These are phyloP conservation scores for Cinnamomum chago DNA, from an alignment of 164 flowering plant species.

Conservation along the genomic window DNA sequence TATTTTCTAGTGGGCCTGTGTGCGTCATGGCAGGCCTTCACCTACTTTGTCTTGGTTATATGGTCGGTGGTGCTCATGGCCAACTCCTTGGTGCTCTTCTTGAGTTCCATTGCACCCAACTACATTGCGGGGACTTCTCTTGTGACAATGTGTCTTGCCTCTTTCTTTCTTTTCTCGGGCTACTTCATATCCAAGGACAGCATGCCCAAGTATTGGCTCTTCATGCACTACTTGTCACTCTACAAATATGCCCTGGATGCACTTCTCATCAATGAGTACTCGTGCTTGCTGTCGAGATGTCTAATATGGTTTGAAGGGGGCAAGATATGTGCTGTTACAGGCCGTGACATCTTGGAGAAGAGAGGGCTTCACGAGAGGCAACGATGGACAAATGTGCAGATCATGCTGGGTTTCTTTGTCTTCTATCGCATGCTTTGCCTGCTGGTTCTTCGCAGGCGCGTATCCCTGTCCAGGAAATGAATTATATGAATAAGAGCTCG, in stretches of 20 bases:
- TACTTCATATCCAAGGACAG: conserved; percentile 77
- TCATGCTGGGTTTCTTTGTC: conserved; percentile 75
- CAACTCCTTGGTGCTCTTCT: conserved; percentile 81
- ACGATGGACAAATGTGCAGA: conserved; percentile 72
- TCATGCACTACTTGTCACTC: conserved; percentile 86
- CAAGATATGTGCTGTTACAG: conserved; percentile 60
- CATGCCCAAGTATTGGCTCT: conserved; percentile 84
- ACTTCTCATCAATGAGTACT: conserved; percentile 82
- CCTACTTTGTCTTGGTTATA: conserved; percentile 70
- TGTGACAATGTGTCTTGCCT: conserved; percentile 60
- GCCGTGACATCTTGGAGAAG: conserved; percentile 63
- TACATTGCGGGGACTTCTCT: conserved; percentile 87
- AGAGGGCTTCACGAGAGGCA: conserved; percentile 68
- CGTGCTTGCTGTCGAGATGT: conserved; percentile 60
- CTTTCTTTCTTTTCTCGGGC: conserved; percentile 92
- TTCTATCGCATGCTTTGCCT: conserved; percentile 76
- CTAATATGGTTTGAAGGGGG: conserved; percentile 62
- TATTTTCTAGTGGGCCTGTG: conserved; percentile 92
- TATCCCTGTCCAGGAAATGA: conserved; percentile 64
- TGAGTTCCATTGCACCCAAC: conserved; percentile 84
- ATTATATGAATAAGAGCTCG: too few species aligned
- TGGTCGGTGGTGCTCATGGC: conserved; percentile 89
- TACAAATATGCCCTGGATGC: conserved; percentile 91
- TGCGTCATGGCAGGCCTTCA: conserved; percentile 66
- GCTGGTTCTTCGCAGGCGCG: conserved; percentile 65